A percentile compares a stretch with the other conserved stretches of the same genome.
phyloP scores from a whole-genome alignment of 2,329 filamentous ascomycete species.

The Calonectria hongkongensis region DNA sequence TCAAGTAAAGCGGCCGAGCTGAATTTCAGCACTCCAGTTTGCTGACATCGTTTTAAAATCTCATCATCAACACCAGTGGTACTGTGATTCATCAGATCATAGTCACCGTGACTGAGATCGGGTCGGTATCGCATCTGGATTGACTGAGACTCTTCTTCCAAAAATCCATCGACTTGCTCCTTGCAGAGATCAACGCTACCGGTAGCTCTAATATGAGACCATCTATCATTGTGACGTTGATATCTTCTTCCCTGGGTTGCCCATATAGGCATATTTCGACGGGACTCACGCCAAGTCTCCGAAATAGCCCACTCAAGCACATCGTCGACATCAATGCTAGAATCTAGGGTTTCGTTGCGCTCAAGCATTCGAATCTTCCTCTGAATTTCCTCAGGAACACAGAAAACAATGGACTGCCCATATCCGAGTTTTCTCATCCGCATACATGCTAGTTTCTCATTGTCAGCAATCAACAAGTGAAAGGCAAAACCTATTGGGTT shows the following conservation, averaged over 20 bases:
- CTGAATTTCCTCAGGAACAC: conserved; percentile 75
- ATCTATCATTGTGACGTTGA: conserved; percentile 63
- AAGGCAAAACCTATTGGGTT: background rate
- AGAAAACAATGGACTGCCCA: conserved; percentile 79
- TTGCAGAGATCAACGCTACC: background rate
- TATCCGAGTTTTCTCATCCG: conserved; percentile 81
- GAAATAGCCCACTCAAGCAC: conserved; percentile 76
- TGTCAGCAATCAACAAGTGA: conserved; percentile 27
- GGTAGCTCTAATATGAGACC: conserved; percentile 45
- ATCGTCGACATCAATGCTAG: conserved; percentile 67
- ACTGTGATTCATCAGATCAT: background rate
- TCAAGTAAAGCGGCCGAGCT: conserved; percentile 67
- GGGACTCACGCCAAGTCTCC: conserved; percentile 43
- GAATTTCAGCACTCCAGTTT: conserved; percentile 37
- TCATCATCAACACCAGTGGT: accelerated
- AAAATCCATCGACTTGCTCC: conserved; percentile 64
- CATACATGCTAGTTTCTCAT: conserved; percentile 75
- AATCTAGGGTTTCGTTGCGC: accelerated
- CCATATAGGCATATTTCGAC: conserved; percentile 64
- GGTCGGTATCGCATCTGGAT: conserved; percentile 73
- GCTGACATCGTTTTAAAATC: conserved; percentile 16
- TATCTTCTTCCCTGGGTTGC: conserved; percentile 53
- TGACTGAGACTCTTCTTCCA: conserved; percentile 73
- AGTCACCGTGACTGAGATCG: background rate
- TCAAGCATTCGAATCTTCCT: conserved; percentile 65